Base-by-base conservation (phyloP, 2,329 filamentous ascomycete genomes). In the Diaporthe destruens region DNA sequence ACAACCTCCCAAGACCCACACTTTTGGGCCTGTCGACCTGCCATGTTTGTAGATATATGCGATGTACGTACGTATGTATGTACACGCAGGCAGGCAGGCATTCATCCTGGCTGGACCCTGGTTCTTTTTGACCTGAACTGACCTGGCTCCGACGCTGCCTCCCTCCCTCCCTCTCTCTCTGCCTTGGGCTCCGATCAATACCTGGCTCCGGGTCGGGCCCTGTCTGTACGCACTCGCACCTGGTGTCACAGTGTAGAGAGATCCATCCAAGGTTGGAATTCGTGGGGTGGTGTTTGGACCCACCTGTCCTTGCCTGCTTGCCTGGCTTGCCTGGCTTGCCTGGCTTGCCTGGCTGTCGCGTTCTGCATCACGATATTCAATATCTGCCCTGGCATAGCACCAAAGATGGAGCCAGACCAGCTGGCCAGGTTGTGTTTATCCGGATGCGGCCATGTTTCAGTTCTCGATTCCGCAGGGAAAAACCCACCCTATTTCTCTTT, bases 381-480 rank as follows among this genome's bases (percentile, higher is more conserved):
- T 39, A 51, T 65, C 61, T 51, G 23, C 44, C 18, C 36, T 39
- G 12, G 36, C 36, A 39, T 51, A 51, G 61, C 61, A 65, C 32
- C 29, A 51, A 20, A 55, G 53, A 29, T 16, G 29, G 18, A 51
- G 44, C 44, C 61, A 49, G 61, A 23, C 61, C 36, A 39, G 36
- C 12, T 12, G 36, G 12, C 36, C 36, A 51, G 61, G 61, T 51
- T 65, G 61, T 65, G 61, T 61, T 70, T 70, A 61, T 53, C 67
- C 67, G 67, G 67, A 70, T 70, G 67, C 67, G 67, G 67, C 54
- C 44, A 59, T 70, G 67, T 70, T 70, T 70, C 67, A 70, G 67
- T 44, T 34, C 44, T 53, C 67, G 49, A 61, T 59, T 59, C 67
- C 55, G 56, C 55, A 70, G 56, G 56, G 2, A 14, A 39, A 49